Base-by-base conservation (phyloP, 805 yeast species). In the Metahyphopichia silvanorum region DNA sequence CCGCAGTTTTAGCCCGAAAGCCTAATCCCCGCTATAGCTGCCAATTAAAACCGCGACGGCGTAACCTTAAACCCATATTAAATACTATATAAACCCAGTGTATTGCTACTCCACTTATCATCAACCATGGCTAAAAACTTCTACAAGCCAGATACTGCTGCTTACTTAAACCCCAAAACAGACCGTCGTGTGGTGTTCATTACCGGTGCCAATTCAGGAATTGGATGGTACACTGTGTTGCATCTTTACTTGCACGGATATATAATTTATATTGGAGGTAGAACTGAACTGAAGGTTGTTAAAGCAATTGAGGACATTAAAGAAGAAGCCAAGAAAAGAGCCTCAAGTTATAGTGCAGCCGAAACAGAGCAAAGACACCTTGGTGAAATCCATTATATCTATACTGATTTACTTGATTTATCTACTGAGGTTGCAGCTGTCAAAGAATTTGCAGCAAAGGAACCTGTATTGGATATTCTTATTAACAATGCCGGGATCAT, bases 381-480 rank as follows among this genome's bases (percentile, higher is more conserved):
- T 15, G 88, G 89, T 0, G 70, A 69, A 31, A 52, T 83, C 14
- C 58, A 64, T 33, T 73, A 61, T 38, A 40, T 82, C 9, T 73
- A 77, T 32, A 46, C 77, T 34, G 89, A 84, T 52, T 58, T 84
- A 35, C 45, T 74, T 16, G 74, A 49, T 38, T 41, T 60, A 12
- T 32, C 35, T 6, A 44, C 57, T 1, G 54, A 60, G n/a, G 51
- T 36, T 8, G 34, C 30, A 6, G 63, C 61, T 2, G 65, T 57
- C 5, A 39, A 44, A 3, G 43, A 37, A 6, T 57, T 64, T 29
- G 20, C 27, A 9, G 21, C 31, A 11, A 38, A 40, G 8, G 71
- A 64, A 38, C 29, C 41, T 1, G 41, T 44, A 16, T 41, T 66
- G 19, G 57, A 66, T 30, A 31, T 63, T 17, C 53, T 66, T 30